phyloP scores from a whole-genome alignment of 208 protist genomes.

The Herpetomonas samuelpessoai region DNA sequence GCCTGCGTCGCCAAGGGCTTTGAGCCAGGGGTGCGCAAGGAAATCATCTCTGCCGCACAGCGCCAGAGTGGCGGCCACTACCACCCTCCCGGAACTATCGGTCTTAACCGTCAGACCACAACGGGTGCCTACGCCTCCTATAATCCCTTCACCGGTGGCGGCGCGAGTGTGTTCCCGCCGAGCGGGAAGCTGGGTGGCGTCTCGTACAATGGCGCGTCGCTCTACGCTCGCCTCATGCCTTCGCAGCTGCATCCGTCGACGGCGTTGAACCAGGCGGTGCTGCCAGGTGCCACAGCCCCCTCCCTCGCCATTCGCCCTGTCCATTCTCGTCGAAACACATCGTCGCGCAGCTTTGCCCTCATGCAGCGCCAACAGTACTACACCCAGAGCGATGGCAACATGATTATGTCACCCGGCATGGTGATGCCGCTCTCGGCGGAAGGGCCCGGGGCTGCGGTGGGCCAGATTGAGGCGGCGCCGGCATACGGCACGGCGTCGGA shows the following conservation, averaged over 20 bases:
- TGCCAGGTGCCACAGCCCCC: slow-evolving; percentile 47
- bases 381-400: slow-evolving; percentile 82
- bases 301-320: slow-evolving; percentile 38
- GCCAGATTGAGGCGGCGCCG: background rate
- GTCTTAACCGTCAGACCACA: too few species aligned
- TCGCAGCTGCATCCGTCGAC: slow-evolving; percentile 2
- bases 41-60: background rate
- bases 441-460: background rate
- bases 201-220: background rate
- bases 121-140: too few species aligned
- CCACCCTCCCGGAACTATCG: too few species aligned
- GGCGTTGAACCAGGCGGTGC: slow-evolving; percentile 28
- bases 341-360: slow-evolving; percentile 38
- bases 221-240: background rate
- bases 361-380: slow-evolving; percentile 88
- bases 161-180: too few species aligned
- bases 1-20: slow-evolving; percentile 12
- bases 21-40: slow-evolving; percentile 2
- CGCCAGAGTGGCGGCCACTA: slow-evolving; percentile 1
- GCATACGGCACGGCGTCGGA: too few species aligned
- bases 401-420: slow-evolving; percentile 29
- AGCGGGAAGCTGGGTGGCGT: too few species aligned
- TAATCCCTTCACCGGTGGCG: too few species aligned
- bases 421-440: background rate
- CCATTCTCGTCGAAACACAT: slow-evolving; percentile 57